phyloP scores from a whole-genome alignment of 495 filamentous ascomycete species.

The Talaromyces wortmannii region DNA sequence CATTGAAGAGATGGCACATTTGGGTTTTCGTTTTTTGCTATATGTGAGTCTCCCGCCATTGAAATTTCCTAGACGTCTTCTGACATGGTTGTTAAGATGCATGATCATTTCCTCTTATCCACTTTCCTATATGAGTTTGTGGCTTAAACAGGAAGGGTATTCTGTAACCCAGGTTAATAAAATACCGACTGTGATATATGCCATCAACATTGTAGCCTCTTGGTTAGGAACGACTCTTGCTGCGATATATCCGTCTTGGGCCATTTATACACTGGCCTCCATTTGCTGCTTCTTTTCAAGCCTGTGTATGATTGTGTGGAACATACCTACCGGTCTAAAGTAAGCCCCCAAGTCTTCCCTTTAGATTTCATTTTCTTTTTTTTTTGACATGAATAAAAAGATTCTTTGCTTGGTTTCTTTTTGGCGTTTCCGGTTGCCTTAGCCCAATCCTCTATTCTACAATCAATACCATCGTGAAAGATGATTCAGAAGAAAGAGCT shows the following conservation, averaged over 20 bases:
- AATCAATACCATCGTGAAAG: slow-evolving; percentile 36
- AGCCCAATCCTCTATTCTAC: slow-evolving; percentile 41
- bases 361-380: background rate
- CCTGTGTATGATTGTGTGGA: slow-evolving; percentile 39
- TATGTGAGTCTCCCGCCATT: slow-evolving; percentile 18
- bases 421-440: slow-evolving; percentile 30
- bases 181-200: slow-evolving; percentile 34
- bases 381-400: slow-evolving; percentile 9
- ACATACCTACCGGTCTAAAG: slow-evolving; percentile 34
- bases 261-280: slow-evolving; percentile 27
- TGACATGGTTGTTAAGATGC: slow-evolving; percentile 12
- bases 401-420: slow-evolving; percentile 40
- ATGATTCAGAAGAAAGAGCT: slow-evolving; percentile 39
- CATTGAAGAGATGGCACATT: slow-evolving; percentile 37
- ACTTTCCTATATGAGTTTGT: slow-evolving; percentile 34
- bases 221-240: slow-evolving; percentile 39
- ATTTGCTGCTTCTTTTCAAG: slow-evolving; percentile 28
- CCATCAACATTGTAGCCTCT: slow-evolving; percentile 34
- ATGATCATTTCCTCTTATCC: slow-evolving; percentile 37
- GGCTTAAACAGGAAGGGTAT: slow-evolving; percentile 41
- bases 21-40: slow-evolving; percentile 39
- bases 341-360: slow-evolving; percentile 10
- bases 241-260: slow-evolving; percentile 38
- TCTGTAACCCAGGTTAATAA: slow-evolving; percentile 39
- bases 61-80: background rate